Evolutionary conservation across 2,329 filamentous ascomycete species (phyloP), one percentile per base, ranked within the genome.

Genomic region (Ceratocystis smalleyi): DNA sequence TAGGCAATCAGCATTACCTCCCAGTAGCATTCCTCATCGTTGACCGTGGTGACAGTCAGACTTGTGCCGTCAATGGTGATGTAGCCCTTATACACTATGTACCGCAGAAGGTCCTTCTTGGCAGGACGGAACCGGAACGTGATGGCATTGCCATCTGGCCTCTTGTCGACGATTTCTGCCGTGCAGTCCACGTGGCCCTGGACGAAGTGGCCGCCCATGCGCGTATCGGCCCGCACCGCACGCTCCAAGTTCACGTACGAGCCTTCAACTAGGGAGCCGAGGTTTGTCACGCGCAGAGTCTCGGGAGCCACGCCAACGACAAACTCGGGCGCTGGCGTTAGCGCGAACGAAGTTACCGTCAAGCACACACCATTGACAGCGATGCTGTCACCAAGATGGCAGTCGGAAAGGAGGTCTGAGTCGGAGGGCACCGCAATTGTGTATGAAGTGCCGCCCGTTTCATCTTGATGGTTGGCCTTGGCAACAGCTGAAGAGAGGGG

Each of bases 1-100:
- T 99, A 99, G 7, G 88, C 83, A 73, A 99, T 96, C 67, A 99
- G 79, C 94, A 99, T 99, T 61, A 99, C 87, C 81, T 97, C 94
- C 83, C 86, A 96, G 74, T 90, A 95, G 51, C 87, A 85, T 68
- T 84, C 82, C 3, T 72, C 80, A 74, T 96, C 92, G 70, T 92
- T 77, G 35, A 97, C 92, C 69, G 83, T 81, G 1, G 92, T 97
- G 1, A 99, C 82, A 0, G 94, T 99, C 78, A 99, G 77, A 72
- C 91, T 96, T 27, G 94, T 92, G 3, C 94, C 94, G 72, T 99
- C 94, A 61, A 99, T 82, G 55, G 91, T 90, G 64, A 99, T 85
- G 74, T 91, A 99, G 61, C 94, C 94, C 79, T 99, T 99, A 78
- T 95, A 90, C 19, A 99, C 90, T 65, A 99, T 81, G 75, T 97